Evolutionary conservation across 139 green algal genomes (phyloP).

Genomic region (Closterium sp.): DNA sequence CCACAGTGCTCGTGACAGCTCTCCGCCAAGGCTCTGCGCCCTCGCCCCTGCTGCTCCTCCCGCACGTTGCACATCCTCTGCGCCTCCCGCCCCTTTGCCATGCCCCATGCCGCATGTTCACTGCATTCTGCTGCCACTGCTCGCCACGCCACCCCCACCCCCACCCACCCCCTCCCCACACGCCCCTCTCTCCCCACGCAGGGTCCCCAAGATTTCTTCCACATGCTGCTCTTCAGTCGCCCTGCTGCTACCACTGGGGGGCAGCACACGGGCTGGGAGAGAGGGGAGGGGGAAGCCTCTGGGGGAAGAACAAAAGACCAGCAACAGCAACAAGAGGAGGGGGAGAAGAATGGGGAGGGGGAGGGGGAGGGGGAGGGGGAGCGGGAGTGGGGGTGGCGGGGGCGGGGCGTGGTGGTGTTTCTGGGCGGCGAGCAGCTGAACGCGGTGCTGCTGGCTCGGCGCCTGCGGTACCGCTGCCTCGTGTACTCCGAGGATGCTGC

Average conservation of each 20-base stretch:
- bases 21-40: no score
- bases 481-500: conserved; percentile 44
- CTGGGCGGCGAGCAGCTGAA: conserved; percentile 48
- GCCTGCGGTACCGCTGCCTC: conserved; percentile 22
- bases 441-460: conserved; percentile 24
- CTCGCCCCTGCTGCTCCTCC: no score
- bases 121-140: no score
- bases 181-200: neutral
- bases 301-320: neutral
- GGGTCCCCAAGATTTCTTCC: conserved; percentile 10
- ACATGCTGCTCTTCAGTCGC: conserved; percentile 1
- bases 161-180: neutral
- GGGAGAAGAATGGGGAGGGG: neutral
- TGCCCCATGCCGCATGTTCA: no score
- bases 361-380: neutral
- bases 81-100: no score
- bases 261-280: neutral
- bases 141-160: neutral
- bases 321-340: neutral
- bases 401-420: conserved; percentile 36
- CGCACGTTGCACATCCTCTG: no score
- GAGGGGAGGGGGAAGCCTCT: neutral
- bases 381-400: conserved; percentile 34
- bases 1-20: no score
- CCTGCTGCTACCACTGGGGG: neutral